These are phyloP conservation scores for Hypoxylon sp. DNA, from an alignment of 2,329 filamentous ascomycete genomes.

Conservation along the genomic window DNA sequence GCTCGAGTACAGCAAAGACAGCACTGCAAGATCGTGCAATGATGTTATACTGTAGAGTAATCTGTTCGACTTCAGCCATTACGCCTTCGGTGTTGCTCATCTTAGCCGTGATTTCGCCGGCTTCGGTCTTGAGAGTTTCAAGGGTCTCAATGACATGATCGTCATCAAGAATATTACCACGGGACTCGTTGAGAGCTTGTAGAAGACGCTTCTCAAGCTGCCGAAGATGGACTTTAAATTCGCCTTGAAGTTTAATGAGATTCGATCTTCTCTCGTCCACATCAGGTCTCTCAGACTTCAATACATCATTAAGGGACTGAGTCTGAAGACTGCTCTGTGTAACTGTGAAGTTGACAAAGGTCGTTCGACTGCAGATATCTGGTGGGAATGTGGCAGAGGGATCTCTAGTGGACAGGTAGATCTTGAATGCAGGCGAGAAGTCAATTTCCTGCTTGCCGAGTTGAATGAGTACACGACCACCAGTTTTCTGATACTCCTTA, in stretches of 20 bases:
- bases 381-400: conserved; percentile 96
- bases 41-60: conserved; percentile 93
- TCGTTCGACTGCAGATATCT: conserved; percentile 97
- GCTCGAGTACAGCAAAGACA: conserved; percentile 96
- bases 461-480: conserved; percentile 97
- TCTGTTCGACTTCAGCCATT: conserved; percentile 97
- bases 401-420: conserved; percentile 95
- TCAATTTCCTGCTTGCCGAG: conserved; percentile 99
- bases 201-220: conserved; percentile 94
- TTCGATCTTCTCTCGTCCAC: conserved; percentile 97
- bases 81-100: conserved; percentile 97
- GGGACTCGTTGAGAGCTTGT: conserved; percentile 96
- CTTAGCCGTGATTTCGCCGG: conserved; percentile 95
- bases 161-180: conserved; percentile 97
- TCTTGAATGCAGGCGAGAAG: conserved; percentile 95
- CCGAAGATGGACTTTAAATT: conserved; percentile 98
- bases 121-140: conserved; percentile 97
- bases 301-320: conserved; percentile 95
- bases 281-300: conserved; percentile 97
- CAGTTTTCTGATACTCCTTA: conserved; percentile 99
- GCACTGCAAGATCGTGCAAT: conserved; percentile 96
- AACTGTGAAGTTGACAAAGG: conserved; percentile 99
- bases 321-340: conserved; percentile 99
- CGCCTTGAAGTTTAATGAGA: conserved; percentile 97
- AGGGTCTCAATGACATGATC: conserved; percentile 98